Conservation (phyloP, 148 eudicot species). For the Vaccinium darrowii region DNA sequence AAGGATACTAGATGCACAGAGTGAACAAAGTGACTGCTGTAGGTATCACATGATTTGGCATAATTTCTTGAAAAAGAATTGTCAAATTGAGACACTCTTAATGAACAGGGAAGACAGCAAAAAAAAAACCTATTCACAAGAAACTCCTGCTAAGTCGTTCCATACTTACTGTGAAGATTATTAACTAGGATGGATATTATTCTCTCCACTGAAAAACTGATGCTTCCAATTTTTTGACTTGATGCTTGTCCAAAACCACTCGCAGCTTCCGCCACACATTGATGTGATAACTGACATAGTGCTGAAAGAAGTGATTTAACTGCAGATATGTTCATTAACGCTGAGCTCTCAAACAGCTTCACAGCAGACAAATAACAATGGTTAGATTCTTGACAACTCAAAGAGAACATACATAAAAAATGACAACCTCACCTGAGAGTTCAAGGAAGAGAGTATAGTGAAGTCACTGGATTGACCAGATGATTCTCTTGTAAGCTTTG, state of each 20-base stretch:
- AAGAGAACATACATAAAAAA: not conserved
- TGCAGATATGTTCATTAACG: conserved; percentile 83
- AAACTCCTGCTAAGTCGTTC: conserved; percentile 6
- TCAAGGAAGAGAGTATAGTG: conserved; percentile 84
- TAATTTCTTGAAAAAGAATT: not conserved
- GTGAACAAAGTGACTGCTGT: not conserved
- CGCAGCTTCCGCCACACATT: conserved; percentile 60
- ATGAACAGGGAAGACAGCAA: not conserved
- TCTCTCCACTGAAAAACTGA: conserved; percentile 87
- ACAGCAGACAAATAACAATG: conserved; percentile 21
- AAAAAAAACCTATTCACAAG: not conserved
- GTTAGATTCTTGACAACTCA: conserved; percentile 21
- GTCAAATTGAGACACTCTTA: not conserved
- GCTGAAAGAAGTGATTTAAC: conserved; percentile 96
- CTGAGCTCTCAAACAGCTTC: conserved; percentile 94
- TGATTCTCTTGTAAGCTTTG: conserved; percentile 77
- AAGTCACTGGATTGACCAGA: conserved; percentile 91
- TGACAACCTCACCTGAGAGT: conserved; percentile 65
- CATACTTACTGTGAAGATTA: conserved; percentile 82
- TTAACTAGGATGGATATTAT: conserved; percentile 82
- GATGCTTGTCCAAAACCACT: conserved; percentile 60
- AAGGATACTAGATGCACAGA: not conserved
- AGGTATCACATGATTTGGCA: not conserved
- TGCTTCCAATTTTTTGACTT: conserved; percentile 83
- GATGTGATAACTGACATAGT: conserved; percentile 84